phyloP scores from a whole-genome alignment of 164 flowering plant genomes.

The Saururus chinensis region DNA sequence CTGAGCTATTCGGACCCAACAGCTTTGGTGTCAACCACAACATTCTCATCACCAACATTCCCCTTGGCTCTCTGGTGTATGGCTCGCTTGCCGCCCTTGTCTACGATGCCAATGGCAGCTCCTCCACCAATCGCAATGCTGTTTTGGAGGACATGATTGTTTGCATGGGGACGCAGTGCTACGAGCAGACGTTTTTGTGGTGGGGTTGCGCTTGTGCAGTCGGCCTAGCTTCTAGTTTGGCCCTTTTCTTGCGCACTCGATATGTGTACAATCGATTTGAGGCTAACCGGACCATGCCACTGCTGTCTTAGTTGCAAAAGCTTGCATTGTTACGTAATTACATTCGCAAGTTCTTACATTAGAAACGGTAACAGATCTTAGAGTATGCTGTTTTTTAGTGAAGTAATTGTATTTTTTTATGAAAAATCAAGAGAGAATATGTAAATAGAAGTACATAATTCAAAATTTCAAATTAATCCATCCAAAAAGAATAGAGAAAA shows the following conservation, averaged over 20 bases:
- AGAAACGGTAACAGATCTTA: too few species aligned
- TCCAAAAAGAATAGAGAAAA: too few species aligned
- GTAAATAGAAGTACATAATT: too few species aligned
- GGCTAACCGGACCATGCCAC: slow-evolving; percentile 21
- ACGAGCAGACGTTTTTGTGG: slow-evolving; percentile 52
- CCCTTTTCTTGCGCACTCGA: slow-evolving; percentile 62
- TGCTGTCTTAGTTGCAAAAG: slow-evolving; percentile 9
- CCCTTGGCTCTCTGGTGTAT: slow-evolving; percentile 71
- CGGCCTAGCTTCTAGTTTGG: slow-evolving; percentile 46
- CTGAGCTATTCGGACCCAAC: slow-evolving; percentile 83
- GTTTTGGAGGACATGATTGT: slow-evolving; percentile 15
- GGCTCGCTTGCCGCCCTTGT: slow-evolving; percentile 75
- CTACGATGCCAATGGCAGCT: slow-evolving; percentile 45
- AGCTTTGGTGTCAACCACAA: slow-evolving; percentile 91
- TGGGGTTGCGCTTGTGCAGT: slow-evolving; percentile 76
- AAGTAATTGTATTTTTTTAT: too few species aligned
- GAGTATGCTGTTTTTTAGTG: too few species aligned
- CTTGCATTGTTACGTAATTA: neutral
- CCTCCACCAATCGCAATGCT: slow-evolving; percentile 1
- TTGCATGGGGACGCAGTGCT: slow-evolving; percentile 79
- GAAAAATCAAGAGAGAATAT: too few species aligned
- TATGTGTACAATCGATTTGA: slow-evolving; percentile 62
- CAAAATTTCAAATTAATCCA: too few species aligned
- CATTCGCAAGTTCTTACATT: neutral
- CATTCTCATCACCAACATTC: slow-evolving; percentile 86